Conservation (phyloP, 495 filamentous ascomycete genomes). For the Talaromyces borbonicus region DNA sequence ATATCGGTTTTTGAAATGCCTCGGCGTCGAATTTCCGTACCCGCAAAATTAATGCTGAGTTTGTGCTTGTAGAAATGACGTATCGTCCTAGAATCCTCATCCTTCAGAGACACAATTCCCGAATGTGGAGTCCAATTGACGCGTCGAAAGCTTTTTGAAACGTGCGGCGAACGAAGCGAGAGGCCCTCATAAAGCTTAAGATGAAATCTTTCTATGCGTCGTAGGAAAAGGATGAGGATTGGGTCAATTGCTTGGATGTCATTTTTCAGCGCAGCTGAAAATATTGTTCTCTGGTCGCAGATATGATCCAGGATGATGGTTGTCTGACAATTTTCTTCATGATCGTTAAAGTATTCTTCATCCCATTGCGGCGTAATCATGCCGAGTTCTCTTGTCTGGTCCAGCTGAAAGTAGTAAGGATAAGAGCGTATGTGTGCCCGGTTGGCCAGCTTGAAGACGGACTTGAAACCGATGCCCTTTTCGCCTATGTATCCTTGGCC, state of each 20-base stretch:
- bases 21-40: neutral
- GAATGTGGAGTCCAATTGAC: slow-evolving; percentile 2
- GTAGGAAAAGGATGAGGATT: slow-evolving; percentile 2
- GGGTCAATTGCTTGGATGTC: slow-evolving; percentile 2
- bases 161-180: neutral
- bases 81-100: slow-evolving; percentile 1
- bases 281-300: slow-evolving; percentile 1
- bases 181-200: neutral
- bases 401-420: slow-evolving; percentile 5
- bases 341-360: slow-evolving; percentile 1
- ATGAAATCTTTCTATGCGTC: slow-evolving; percentile 3
- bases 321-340: slow-evolving; percentile 3
- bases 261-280: slow-evolving; percentile 3
- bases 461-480: slow-evolving; percentile 6
- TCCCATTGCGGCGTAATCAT: slow-evolving; percentile 6
- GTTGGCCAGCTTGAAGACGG: slow-evolving; percentile 3
- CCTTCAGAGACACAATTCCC: slow-evolving; percentile 2
- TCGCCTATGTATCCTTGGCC: slow-evolving; percentile 1
- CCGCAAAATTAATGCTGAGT: neutral
- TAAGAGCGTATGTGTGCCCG: slow-evolving; percentile 6
- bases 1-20: slow-evolving; percentile 1
- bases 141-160: slow-evolving; percentile 4
- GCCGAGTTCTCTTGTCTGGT: slow-evolving; percentile 1
- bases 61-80: slow-evolving; percentile 1
- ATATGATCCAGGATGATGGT: slow-evolving; percentile 4